phyloP scores from a whole-genome alignment of 2,329 filamentous ascomycete species.

The Aureobasidium zeae region DNA sequence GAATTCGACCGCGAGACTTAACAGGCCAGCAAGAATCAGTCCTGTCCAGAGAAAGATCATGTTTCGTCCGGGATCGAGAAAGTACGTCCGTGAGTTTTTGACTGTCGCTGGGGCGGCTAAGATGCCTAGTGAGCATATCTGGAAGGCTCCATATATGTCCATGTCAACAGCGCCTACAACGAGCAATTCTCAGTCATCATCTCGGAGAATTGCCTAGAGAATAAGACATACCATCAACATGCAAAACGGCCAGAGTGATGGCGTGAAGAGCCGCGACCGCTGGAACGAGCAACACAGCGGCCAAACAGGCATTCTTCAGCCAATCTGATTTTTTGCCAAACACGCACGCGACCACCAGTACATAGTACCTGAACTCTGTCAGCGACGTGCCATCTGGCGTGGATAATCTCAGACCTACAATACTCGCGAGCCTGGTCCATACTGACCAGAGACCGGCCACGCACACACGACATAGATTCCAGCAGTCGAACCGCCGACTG shows the following conservation, averaged over 20 bases:
- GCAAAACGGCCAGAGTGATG: constrained; percentile 51
- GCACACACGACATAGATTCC: constrained; percentile 44
- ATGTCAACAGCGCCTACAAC: constrained; percentile 56
- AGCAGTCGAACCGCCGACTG: constrained; percentile 20
- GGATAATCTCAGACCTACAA: constrained; percentile 33
- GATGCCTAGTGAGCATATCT: constrained; percentile 57
- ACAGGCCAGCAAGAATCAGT: constrained; percentile 49
- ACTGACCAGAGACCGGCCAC: constrained; percentile 50
- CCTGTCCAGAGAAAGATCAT: constrained; percentile 59
- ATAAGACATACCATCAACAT: constrained; percentile 47
- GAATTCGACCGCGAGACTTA: constrained; percentile 57
- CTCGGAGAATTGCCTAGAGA: too few relatives aligned
- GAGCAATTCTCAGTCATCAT: too few relatives aligned
- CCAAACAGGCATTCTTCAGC: constrained; percentile 54
- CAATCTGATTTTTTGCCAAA: constrained; percentile 53
- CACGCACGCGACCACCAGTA: constrained; percentile 54
- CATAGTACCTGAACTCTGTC: constrained; percentile 46
- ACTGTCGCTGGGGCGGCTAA: constrained; percentile 55
- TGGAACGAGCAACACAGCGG: constrained; percentile 53
- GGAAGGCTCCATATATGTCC: constrained; percentile 60
- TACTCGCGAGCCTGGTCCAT: constrained; percentile 46
- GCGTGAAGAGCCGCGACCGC: constrained; percentile 56
- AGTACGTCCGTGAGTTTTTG: constrained; percentile 54
- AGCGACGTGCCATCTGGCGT: not conserved
- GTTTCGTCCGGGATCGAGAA: constrained; percentile 53